Percentiles rank a stretch among this genome's conserved stretches.
These are phyloP conservation scores for Cercophora sp. DNA, from an alignment of 495 filamentous ascomycete species.

Conservation along the genomic window DNA sequence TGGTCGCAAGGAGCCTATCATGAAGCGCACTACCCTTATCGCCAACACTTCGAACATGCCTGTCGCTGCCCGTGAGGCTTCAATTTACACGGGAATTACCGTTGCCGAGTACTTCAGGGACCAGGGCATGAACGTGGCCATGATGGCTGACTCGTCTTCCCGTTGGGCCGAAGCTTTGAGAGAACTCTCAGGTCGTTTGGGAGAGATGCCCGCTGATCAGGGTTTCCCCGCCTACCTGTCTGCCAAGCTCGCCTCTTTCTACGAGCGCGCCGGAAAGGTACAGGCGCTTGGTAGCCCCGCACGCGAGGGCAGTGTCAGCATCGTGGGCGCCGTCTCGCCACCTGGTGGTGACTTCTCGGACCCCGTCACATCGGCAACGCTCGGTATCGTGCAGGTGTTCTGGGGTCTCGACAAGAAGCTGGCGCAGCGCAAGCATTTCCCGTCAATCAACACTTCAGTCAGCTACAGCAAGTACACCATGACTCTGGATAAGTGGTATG, in stretches of 20 bases:
- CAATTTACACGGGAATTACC: conserved; percentile 98
- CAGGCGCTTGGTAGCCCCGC: conserved; percentile 82
- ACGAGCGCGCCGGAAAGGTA: conserved; percentile 92
- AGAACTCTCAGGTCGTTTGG: conserved; percentile 97
- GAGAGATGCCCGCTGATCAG: conserved; percentile 99
- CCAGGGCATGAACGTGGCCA: conserved; percentile 94
- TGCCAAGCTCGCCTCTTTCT: conserved; percentile 97
- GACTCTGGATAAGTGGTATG: conserved; percentile 85
- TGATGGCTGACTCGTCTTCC: conserved; percentile 99
- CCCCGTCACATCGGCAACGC: conserved; percentile 89
- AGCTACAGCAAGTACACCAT: conserved; percentile 97
- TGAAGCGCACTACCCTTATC: conserved; percentile 98
- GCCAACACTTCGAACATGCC: conserved; percentile 99
- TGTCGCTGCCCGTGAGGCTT: conserved; percentile 96
- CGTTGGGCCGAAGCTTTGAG: conserved; percentile 98
- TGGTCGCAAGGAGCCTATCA: conserved; percentile 95
- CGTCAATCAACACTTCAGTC: conserved; percentile 91
- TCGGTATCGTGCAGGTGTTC: conserved; percentile 98
- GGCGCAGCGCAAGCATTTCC: conserved; percentile 98
- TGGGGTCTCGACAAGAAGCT: conserved; percentile 99
- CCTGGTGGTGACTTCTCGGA: conserved; percentile 99
- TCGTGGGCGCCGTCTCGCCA: conserved; percentile 95
- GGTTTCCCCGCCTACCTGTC: conserved; percentile 98
- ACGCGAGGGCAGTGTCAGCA: conserved; percentile 87
- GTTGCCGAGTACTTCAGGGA: conserved; percentile 98